These are phyloP conservation scores for Heterobasidion irregulare DNA, from an alignment of 1,284 basidiomycete genomes.

Conservation along the genomic window DNA sequence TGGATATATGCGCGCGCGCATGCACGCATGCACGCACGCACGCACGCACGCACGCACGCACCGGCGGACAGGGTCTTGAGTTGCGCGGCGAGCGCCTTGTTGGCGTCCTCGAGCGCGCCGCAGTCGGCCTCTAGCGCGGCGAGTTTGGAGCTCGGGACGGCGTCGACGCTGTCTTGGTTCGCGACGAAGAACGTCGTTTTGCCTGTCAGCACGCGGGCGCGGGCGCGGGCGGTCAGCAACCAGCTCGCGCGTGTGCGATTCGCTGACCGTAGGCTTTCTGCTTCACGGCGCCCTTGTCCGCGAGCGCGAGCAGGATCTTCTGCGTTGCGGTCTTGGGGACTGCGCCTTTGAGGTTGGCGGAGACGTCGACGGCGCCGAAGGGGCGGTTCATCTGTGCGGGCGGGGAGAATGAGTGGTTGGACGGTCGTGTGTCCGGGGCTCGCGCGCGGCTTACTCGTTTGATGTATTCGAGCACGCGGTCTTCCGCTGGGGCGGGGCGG, in stretches of 20 bases:
- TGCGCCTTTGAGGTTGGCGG: slow-evolving; percentile 80
- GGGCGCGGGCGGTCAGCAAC: too few relatives aligned
- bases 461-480: slow-evolving; percentile 65
- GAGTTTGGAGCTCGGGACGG: slow-evolving; percentile 50
- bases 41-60: slow-evolving; percentile 19
- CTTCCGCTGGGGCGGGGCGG: slow-evolving; percentile 48
- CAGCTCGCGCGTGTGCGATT: too few relatives aligned
- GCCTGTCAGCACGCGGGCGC: too few relatives aligned
- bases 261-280: slow-evolving; percentile 72
- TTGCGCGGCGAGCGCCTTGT: slow-evolving; percentile 42
- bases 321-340: slow-evolving; percentile 77
- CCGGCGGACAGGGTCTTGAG: slow-evolving; percentile 44
- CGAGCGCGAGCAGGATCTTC: slow-evolving; percentile 70
- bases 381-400: slow-evolving; percentile 76
- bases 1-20: too few relatives aligned
- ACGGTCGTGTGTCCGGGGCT: too few relatives aligned
- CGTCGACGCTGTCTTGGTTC: slow-evolving; percentile 59
- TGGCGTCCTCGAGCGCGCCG: slow-evolving; percentile 49
- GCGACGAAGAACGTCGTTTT: slow-evolving; percentile 82
- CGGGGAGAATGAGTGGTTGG: too few relatives aligned
- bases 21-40: too few relatives aligned
- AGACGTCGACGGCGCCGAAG: slow-evolving; percentile 77
- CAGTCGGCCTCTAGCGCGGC: slow-evolving; percentile 47
- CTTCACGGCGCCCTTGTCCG: slow-evolving; percentile 68
- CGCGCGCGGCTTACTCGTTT: slow-evolving; percentile 38